Evolutionary conservation across 805 yeast genomes (phyloP).

Genomic region (Metschnikowia baotianmanensis): DNA sequence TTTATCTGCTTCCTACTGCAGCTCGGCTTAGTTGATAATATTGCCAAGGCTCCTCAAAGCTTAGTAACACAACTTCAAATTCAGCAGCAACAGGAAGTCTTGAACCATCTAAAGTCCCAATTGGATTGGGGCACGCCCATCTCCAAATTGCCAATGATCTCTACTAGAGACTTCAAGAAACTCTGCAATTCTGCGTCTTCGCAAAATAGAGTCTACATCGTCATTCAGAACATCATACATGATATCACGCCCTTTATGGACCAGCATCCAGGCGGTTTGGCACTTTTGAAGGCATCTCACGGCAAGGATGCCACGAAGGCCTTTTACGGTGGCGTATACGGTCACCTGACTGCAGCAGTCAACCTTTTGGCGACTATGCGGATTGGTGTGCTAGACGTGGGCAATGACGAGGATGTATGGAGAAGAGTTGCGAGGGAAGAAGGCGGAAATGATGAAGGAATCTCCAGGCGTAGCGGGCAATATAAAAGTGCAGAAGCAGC

Average conservation of each 20-base stretch:
- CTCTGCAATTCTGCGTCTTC: conserved; percentile 37
- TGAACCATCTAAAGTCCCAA: conserved; percentile 72
- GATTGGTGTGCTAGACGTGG: conserved; percentile 79
- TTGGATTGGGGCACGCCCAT: conserved; percentile 95
- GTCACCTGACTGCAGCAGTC: conserved; percentile 90
- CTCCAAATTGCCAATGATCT: conserved; percentile 71
- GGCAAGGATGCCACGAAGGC: conserved; percentile 95
- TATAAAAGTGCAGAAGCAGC: conserved; percentile 19
- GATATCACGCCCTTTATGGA: conserved; percentile 88
- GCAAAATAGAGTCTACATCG: conserved; percentile 60
- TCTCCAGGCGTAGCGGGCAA: conserved; percentile 12
- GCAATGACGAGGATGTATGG: conserved; percentile 82
- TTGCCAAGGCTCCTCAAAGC: conserved; percentile 64
- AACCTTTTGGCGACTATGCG: conserved; percentile 92
- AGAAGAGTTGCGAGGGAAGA: conserved; percentile 67
- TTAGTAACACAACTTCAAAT: conserved; percentile 54
- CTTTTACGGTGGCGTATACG: conserved; percentile 92
- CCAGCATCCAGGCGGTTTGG: conserved; percentile 92
- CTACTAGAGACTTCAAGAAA: conserved; percentile 45
- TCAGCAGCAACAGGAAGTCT: conserved; percentile 73
- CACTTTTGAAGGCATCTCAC: conserved; percentile 72
- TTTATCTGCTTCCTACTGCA: conserved; percentile 50
- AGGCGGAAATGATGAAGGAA: conserved; percentile 36
- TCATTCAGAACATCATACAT: conserved; percentile 88
- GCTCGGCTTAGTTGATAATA: conserved; percentile 57